Evolutionary conservation across 2,329 filamentous ascomycete genomes (phyloP), one percentile per base, ranked within the genome.

Genomic region (Cryphonectria parasitica): DNA sequence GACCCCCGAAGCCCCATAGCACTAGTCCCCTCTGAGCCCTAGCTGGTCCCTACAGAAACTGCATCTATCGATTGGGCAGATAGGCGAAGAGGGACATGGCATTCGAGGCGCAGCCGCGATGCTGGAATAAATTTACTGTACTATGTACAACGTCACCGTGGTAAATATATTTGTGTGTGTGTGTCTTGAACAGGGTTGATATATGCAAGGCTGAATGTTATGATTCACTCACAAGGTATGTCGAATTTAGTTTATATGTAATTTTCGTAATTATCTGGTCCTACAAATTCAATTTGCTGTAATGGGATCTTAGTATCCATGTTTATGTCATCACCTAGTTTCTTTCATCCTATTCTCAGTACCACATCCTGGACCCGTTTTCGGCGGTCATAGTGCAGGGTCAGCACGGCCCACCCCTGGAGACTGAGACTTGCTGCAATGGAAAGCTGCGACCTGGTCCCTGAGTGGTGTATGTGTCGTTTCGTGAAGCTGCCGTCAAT

Each of bases 371-470:
- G 39, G n/a, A 25, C 61, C 61, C 60, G 54, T 56, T 56, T 28
- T 49, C 17, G 41, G 45, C n/a, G 25, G 45, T 58, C 31, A 41
- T 45, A 39, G 19, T n/a, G 36, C 49, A 66, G 64, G 64, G 64
- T 43, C 28, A 61, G 67, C 67, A 71, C 70, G 63, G 67, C 68
- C 70, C 68, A 43, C 60, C 39, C 64, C 34, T 61, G 64, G 28
- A 28, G 10, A 22, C 7, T 25, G 43, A 25, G 31, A 52, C 63
- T 22, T 22, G 39, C 6, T 31, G 52, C 63, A 45, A 49, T 36
- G 39, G 43, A 45, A 49, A 72, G 64, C 70, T 72, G 70, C 70
- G 70, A 72, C 70, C 70, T 72, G 70, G 70, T 72, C 70, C 70
- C 70, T 70, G 70, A 54, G 64, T 34, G 17, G 56, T 36, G 56